Evolutionary conservation across 495 filamentous ascomycete genomes (phyloP).

Genomic region (Hyaloscypha finlandica): DNA sequence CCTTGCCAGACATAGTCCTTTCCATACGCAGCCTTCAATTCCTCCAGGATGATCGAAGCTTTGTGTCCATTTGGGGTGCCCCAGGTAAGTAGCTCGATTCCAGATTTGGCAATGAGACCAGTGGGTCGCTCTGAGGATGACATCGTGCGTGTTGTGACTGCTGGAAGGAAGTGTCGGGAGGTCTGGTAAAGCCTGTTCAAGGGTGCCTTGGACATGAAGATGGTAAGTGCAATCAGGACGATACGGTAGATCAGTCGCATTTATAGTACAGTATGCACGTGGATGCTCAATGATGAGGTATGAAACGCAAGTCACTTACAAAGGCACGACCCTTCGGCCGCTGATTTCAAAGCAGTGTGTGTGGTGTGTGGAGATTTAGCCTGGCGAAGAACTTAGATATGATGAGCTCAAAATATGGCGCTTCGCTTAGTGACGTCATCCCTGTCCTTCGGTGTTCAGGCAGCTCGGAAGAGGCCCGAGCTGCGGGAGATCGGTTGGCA

Average conservation of each 20-base stretch:
- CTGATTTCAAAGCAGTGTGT: background rate
- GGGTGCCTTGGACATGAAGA: conserved; percentile 25
- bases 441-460: background rate
- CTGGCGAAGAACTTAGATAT: background rate
- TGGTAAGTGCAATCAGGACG: background rate
- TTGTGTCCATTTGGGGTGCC: conserved; percentile 58
- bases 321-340: background rate
- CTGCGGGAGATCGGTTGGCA: no score
- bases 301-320: background rate
- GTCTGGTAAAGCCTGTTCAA: conserved; percentile 26
- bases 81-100: conserved; percentile 57
- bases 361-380: background rate
- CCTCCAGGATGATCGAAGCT: conserved; percentile 79
- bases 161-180: conserved; percentile 20
- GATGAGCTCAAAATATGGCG: background rate
- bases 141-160: conserved; percentile 27
- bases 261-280: background rate
- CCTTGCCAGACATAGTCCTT: conserved; percentile 60
- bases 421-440: background rate
- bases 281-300: background rate
- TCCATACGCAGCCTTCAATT: conserved; percentile 60
- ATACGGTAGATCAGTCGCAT: conserved; percentile 19
- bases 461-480: background rate
- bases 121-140: conserved; percentile 40
- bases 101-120: conserved; percentile 54